Conservation (phyloP, 2,329 filamentous ascomycete genomes). For the Penicillium sp. region DNA sequence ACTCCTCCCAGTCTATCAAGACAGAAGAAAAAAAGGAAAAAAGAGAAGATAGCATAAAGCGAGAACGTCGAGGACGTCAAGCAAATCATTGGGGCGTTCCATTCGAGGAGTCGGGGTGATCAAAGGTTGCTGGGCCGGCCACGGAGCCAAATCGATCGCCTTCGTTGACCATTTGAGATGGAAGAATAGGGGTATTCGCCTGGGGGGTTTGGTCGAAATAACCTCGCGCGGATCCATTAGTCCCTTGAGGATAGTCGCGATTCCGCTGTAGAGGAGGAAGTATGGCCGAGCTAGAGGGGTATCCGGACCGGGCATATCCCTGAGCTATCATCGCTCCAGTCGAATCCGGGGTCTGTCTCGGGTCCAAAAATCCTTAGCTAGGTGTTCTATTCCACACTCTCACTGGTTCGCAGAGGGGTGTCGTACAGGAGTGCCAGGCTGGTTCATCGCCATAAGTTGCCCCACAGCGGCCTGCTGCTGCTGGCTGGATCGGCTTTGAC, state of each 20-base stretch:
- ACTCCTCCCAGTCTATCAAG: conserved; percentile 34
- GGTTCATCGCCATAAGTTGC: conserved; percentile 38
- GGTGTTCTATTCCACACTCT: conserved; percentile 20
- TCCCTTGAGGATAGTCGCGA: conserved; percentile 32
- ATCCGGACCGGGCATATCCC: conserved; percentile 35
- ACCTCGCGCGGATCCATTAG: conserved; percentile 25
- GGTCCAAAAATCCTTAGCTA: conserved; percentile 30
- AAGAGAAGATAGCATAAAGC: neutral
- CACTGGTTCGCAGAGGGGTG: conserved; percentile 27
- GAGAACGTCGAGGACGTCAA: conserved; percentile 3
- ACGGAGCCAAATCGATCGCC: conserved; percentile 33
- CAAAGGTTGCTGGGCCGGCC: conserved; percentile 28
- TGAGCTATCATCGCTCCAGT: conserved; percentile 39
- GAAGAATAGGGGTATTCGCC: conserved; percentile 34
- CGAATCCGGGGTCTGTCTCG: conserved; percentile 35
- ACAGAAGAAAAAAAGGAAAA: conserved; percentile 25
- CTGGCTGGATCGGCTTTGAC: conserved; percentile 33
- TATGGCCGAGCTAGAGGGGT: conserved; percentile 33
- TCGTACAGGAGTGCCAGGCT: conserved; percentile 40
- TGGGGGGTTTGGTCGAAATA: conserved; percentile 37
- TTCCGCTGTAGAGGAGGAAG: conserved; percentile 37
- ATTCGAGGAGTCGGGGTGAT: conserved; percentile 32
- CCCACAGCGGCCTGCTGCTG: conserved; percentile 35
- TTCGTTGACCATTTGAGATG: conserved; percentile 36
- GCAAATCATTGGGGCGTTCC: conserved; percentile 33